Conservation (phyloP, 805 yeast genomes). For the Suhomyces vadensis region DNA sequence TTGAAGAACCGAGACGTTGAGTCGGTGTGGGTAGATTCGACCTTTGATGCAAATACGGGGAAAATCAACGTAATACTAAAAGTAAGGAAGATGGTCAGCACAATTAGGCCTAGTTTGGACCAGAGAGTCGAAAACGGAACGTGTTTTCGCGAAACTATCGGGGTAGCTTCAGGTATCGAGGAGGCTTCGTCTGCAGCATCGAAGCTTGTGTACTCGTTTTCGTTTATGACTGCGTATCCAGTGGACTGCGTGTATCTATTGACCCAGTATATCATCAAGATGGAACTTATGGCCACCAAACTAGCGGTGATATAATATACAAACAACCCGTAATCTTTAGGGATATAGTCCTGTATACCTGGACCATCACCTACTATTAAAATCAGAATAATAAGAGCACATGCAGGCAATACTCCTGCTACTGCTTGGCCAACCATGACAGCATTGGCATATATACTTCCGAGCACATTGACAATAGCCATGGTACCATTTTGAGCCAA, state of each 20-base stretch:
- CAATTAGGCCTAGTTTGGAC: slow-evolving; percentile 62
- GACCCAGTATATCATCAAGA: slow-evolving; percentile 39
- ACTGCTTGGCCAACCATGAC: slow-evolving; percentile 94
- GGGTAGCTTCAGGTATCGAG: slow-evolving; percentile 8
- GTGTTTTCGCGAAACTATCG: too few relatives aligned
- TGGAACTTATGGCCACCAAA: slow-evolving; percentile 43
- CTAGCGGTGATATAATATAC: slow-evolving; percentile 54
- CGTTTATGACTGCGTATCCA: slow-evolving; percentile 7
- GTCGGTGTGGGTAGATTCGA: slow-evolving; percentile 47
- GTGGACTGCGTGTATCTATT: slow-evolving; percentile 27
- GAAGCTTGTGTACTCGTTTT: not conserved
- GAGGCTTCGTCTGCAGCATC: not conserved
- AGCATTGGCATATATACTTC: slow-evolving; percentile 79
- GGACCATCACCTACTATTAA: slow-evolving; percentile 37
- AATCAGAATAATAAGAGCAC: slow-evolving; percentile 61
- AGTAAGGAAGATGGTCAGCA: slow-evolving; percentile 67
- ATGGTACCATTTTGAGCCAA: slow-evolving; percentile 86
- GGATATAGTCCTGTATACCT: slow-evolving; percentile 22
- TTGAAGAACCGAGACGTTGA: slow-evolving; percentile 41
- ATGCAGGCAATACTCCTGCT: slow-evolving; percentile 89
- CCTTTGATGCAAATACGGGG: slow-evolving; percentile 85
- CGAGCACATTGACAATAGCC: slow-evolving; percentile 79
- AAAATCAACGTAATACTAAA: slow-evolving; percentile 75
- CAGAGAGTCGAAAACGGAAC: slow-evolving; percentile 65
- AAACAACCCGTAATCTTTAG: slow-evolving; percentile 42